A percentile compares a stretch with the other conserved stretches of the same genome.
Evolutionary conservation across 345 rosid species (phyloP).

Genomic region (Sisymbrium altissimum): DNA sequence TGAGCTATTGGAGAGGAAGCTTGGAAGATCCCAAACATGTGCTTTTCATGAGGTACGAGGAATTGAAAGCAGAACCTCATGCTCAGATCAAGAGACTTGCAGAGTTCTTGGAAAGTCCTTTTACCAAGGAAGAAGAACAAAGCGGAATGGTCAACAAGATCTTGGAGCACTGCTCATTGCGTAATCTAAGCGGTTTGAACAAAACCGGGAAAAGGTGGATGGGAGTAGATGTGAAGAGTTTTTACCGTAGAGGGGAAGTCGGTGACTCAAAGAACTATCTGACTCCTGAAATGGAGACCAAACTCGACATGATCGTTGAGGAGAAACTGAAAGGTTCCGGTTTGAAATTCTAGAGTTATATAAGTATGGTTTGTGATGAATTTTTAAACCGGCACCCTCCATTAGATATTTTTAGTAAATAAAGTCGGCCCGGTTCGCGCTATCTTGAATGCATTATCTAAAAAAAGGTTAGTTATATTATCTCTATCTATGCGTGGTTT

Average conservation of each 20-base stretch:
- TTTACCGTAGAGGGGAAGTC: conserved; percentile 43
- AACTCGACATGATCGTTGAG: conserved; percentile 31
- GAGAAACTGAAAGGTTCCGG: conserved; percentile 13
- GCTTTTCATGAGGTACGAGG: conserved; percentile 46
- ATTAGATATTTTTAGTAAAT: too few species aligned
- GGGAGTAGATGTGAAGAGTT: conserved; percentile 6
- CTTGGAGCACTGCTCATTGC: conserved; percentile 40
- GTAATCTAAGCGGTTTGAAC: conserved; percentile 37
- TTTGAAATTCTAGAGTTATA: not conserved
- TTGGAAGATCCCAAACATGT: conserved; percentile 33
- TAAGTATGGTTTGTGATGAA: too few species aligned
- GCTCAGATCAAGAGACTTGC: conserved; percentile 26
- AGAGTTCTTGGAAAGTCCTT: too few species aligned
- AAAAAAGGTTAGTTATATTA: too few species aligned
- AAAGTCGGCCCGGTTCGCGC: too few species aligned
- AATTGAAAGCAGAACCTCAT: conserved; percentile 25
- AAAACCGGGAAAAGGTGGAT: conserved; percentile 23
- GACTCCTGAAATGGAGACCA: conserved; percentile 31
- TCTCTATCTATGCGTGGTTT: too few species aligned
- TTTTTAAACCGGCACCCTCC: too few species aligned
- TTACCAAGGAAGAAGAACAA: too few species aligned
- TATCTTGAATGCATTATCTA: too few species aligned
- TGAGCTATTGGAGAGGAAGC: conserved; percentile 47
- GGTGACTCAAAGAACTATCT: conserved; percentile 44
- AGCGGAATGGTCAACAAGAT: too few species aligned